Percentiles rank a stretch among this genome's conserved stretches.
phyloP scores from a whole-genome alignment of 805 yeast genomes.

The Starmerella etchellsii region DNA sequence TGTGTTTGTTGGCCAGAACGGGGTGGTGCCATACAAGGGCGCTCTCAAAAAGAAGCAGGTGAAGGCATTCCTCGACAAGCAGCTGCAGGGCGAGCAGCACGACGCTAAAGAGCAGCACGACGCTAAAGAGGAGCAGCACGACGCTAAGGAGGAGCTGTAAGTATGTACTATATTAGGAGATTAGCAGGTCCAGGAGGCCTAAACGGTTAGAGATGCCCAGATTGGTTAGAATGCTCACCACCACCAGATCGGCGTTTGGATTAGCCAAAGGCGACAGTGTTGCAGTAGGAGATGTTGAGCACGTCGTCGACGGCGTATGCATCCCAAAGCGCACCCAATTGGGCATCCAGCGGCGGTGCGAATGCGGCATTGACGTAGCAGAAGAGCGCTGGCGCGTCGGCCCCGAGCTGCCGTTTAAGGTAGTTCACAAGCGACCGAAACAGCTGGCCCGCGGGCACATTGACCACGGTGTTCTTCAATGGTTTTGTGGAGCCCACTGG shows the following conservation, averaged over 20 bases:
- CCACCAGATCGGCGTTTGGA: no score
- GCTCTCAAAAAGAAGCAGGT: constrained; percentile 21
- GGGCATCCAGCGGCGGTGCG: constrained; percentile 31
- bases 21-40: constrained; percentile 23
- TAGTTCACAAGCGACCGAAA: constrained; percentile 36
- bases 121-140: constrained; percentile 1
- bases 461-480: constrained; percentile 35
- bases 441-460: constrained; percentile 34
- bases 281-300: constrained; percentile 26
- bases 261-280: constrained; percentile 28
- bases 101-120: constrained; percentile 18
- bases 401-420: constrained; percentile 30
- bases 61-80: constrained; percentile 21
- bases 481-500: constrained; percentile 44
- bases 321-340: constrained; percentile 24
- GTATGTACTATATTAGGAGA: no score
- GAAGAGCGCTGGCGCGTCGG: constrained; percentile 26
- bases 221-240: no score
- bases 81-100: constrained; percentile 21
- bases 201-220: no score
- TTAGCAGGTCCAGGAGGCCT: no score
- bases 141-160: neutral
- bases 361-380: constrained; percentile 31
- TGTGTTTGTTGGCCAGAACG: constrained; percentile 19
- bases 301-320: constrained; percentile 23